Evolutionary conservation across 2,329 filamentous ascomycete species (phyloP).

Genomic region (Stagonosporopsis chrysanthemi): DNA sequence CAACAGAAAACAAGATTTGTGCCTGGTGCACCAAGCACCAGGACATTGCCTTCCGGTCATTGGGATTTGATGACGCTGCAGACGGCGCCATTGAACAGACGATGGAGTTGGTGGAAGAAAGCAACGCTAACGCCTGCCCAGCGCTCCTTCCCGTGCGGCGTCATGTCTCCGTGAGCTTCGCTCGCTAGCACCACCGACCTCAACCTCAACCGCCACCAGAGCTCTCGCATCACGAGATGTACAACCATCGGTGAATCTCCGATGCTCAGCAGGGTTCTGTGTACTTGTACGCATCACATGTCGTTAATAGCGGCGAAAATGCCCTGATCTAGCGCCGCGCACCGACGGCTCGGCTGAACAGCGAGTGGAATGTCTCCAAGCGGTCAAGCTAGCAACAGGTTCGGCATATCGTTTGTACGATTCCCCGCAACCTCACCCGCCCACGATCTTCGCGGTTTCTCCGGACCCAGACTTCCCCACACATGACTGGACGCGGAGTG

Average conservation of each 20-base stretch:
- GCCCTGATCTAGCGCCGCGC: constrained; percentile 4
- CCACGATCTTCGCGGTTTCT: constrained; percentile 28
- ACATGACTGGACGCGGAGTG: constrained; percentile 17
- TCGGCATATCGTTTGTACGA: constrained; percentile 26
- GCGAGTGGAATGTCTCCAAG: constrained; percentile 12
- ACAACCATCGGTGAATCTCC: constrained; percentile 13
- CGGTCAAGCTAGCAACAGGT: constrained; percentile 10
- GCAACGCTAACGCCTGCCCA: constrained; percentile 6
- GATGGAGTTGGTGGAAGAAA: constrained; percentile 10
- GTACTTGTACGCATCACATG: constrained; percentile 14
- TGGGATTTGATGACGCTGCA: not conserved
- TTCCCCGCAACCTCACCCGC: constrained; percentile 30
- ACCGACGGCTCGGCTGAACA: constrained; percentile 19
- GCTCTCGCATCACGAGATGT: constrained; percentile 1
- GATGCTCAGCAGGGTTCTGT: constrained; percentile 7
- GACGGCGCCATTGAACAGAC: not conserved
- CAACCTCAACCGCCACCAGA: not conserved
- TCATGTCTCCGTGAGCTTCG: constrained; percentile 4
- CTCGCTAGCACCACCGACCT: constrained; percentile 14
- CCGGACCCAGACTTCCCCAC: constrained; percentile 31
- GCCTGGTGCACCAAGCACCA: not conserved
- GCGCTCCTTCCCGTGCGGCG: constrained; percentile 14
- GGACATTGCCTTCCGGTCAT: not conserved
- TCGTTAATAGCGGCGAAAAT: constrained; percentile 7
- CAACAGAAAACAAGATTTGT: not conserved